Percentiles rank a stretch among this genome's conserved stretches.
These are phyloP conservation scores for Hericium alpestre DNA, from an alignment of 768 basidiomycete genomes.

Conservation along the genomic window DNA sequence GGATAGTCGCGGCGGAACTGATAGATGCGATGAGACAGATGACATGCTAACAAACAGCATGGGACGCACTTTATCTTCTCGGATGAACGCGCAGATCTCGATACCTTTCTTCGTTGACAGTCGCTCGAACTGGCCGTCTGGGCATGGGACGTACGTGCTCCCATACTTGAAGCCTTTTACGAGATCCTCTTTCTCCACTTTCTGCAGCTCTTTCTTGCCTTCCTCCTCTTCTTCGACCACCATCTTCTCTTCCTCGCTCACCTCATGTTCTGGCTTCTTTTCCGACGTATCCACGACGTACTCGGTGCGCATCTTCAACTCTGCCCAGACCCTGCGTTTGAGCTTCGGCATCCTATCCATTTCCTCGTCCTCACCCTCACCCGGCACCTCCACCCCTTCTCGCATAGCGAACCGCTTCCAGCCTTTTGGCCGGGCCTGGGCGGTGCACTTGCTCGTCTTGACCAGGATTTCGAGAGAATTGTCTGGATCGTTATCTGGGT, in stretches of 20 bases:
- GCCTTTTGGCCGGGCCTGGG: constrained; percentile 52
- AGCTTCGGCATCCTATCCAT: constrained; percentile 8
- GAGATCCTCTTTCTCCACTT: constrained; percentile 70
- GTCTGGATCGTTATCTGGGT: constrained; percentile 50
- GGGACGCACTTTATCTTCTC: constrained; percentile 43
- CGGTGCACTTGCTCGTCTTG: constrained; percentile 73
- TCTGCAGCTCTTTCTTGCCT: constrained; percentile 31
- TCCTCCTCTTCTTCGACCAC: constrained; percentile 25
- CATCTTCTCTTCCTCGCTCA: constrained; percentile 25
- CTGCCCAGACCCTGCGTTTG: constrained; percentile 23
- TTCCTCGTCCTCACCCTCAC: constrained; percentile 19
- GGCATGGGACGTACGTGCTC: constrained; percentile 75
- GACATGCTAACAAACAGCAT: neutral
- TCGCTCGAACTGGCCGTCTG: constrained; percentile 72
- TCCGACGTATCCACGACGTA: constrained; percentile 38
- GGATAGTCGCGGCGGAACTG: constrained; percentile 76
- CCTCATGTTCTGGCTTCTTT: constrained; percentile 9
- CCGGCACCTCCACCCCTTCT: constrained; percentile 20
- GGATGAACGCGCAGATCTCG: constrained; percentile 81
- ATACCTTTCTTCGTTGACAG: constrained; percentile 75
- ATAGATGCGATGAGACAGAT: neutral
- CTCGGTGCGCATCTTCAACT: constrained; percentile 37
- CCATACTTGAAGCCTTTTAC: constrained; percentile 84
- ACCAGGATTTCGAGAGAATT: constrained; percentile 68
- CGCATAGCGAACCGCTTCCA: constrained; percentile 68